These are phyloP conservation scores for Cercospora brassicicola DNA, from an alignment of 2,329 filamentous ascomycete genomes.

Conservation along the genomic window DNA sequence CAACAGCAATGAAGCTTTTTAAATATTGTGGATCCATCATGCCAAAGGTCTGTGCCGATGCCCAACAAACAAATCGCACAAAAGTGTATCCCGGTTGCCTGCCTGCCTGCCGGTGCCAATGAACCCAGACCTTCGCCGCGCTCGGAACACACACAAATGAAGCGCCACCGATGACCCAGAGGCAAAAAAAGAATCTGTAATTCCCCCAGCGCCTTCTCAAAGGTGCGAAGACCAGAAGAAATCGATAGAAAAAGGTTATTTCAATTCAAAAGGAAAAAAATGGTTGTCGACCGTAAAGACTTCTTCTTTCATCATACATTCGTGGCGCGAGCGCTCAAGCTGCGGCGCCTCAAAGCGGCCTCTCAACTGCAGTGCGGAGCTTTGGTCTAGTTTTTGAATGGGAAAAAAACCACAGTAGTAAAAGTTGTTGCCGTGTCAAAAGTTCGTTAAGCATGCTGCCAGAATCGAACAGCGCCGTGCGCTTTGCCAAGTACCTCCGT, in stretches of 20 bases:
- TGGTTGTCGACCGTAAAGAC: constrained; percentile 3
- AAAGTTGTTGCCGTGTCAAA: constrained; percentile 16
- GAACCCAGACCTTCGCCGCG: constrained; percentile 9
- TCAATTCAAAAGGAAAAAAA: neutral
- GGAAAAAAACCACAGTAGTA: constrained; percentile 10
- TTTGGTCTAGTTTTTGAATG: constrained; percentile 9
- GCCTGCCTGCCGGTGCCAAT: constrained; percentile 2
- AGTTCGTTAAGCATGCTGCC: constrained; percentile 9
- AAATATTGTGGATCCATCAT: neutral
- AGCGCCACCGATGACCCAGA: neutral
- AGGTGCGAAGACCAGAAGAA: neutral
- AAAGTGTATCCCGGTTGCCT: neutral
- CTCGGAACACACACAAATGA: neutral
- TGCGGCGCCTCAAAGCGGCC: constrained; percentile 14
- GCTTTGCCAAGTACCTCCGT: constrained; percentile 10
- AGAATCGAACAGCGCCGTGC: constrained; percentile 10
- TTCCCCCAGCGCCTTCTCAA: neutral
- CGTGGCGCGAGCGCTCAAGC: constrained; percentile 5
- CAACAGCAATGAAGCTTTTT: constrained; percentile 3
- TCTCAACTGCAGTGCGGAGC: neutral
- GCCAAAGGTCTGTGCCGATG: neutral
- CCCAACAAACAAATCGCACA: neutral
- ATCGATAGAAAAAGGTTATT: neutral
- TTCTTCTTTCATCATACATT: constrained; percentile 7
- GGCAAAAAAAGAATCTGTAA: neutral